Base-by-base conservation (phyloP, 441 rosid species). In the Manihot esculenta region DNA sequence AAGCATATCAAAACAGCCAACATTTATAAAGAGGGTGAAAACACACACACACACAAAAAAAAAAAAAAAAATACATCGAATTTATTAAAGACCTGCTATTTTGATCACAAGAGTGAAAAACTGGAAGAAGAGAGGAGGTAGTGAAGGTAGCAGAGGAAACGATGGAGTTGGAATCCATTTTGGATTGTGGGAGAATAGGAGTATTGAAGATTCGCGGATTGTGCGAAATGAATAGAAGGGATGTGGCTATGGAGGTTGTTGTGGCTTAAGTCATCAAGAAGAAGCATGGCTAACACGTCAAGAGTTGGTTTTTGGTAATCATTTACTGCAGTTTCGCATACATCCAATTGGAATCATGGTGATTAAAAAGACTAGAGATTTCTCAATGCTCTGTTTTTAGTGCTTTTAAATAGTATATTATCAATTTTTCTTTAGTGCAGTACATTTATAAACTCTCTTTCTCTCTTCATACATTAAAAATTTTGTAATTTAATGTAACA, bases 121-220 rank as follows among this genome's bases (percentile, higher is more conserved):
- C 18, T 10, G 87, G 81, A 70, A 79, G 35, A 69, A 64, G 68
- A 18, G 78, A 73, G 61, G 83, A 72, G 72, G 73, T 26, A 18
- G 75, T 48, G 44, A 76, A 72, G 69, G 60, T 49, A 68, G 83
- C 7, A 30, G 78, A 56, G 56, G 81, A 70, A 74, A 76, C 26
- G 45, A 85, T 66, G 0, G 76, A 62, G 8, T 71, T 62, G 10
- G 83, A 76, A 69, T 78, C 86, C 95, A 89, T 89, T 59, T 38
- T 66, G 12, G 26, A 30, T 15, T 20, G 5, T 11, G 47, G 58
- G 41, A 35, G 41, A 35, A 6, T 2, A 35, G 41, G 41, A 35
- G 3, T 35, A 2, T 35, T 35, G 6, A 35, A 35, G 7, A 0
- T 35, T 3, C 5, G 7, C 5, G 7, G 3, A 35, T 35, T 35